Evolutionary conservation across 176 grass and related monocot species (phyloP).

Genomic region (Lolium perenne): DNA sequence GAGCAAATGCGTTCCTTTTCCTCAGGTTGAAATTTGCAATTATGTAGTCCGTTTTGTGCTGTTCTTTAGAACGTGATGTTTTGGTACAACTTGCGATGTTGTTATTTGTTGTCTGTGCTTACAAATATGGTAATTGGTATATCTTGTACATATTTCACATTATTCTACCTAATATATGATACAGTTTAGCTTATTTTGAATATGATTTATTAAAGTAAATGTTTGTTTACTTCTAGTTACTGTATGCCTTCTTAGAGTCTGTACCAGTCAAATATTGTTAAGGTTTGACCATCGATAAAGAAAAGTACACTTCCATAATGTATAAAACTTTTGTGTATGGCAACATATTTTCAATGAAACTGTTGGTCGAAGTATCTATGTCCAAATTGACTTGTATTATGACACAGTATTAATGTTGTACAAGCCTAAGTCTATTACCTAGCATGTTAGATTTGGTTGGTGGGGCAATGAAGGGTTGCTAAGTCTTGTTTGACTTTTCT

Average conservation of each 20-base stretch:
- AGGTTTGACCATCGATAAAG: neutral
- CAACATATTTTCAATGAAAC: neutral
- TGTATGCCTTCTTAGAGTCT: neutral
- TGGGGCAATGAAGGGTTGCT: neutral
- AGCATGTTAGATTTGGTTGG: conserved; percentile 5
- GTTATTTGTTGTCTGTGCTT: neutral
- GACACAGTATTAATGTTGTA: neutral
- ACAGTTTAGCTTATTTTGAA: neutral
- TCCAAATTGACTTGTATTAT: neutral
- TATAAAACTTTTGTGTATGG: neutral
- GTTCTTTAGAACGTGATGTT: conserved; percentile 9
- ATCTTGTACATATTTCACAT: neutral
- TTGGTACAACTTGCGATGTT: neutral
- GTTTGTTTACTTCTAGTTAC: neutral
- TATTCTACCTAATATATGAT: conserved; percentile 10
- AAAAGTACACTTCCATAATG: neutral
- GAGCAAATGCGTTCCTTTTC: conserved; percentile 93
- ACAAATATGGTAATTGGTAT: neutral
- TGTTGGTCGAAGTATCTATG: neutral
- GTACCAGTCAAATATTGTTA: neutral
- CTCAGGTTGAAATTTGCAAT: conserved; percentile 59
- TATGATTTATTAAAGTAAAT: neutral
- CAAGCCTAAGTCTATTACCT: neutral
- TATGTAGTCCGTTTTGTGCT: conserved; percentile 15
- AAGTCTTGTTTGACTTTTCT: conserved; percentile 45